A percentile compares a stretch with the other conserved stretches of the same genome.
Conservation (phyloP, 129 eudicot species). For the Erigeron canadensis region DNA sequence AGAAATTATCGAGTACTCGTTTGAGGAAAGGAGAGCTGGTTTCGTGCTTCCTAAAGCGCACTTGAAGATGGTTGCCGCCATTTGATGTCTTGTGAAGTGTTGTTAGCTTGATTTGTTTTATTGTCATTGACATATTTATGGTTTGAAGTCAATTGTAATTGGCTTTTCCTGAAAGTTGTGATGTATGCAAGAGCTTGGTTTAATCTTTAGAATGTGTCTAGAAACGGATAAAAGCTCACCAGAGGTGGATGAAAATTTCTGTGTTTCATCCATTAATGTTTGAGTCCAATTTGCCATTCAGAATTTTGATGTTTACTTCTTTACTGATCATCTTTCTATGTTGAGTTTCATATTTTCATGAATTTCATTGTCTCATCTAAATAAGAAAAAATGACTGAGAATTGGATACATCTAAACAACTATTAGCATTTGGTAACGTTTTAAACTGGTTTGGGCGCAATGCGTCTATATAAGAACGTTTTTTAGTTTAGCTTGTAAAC, state of each 20-base stretch:
- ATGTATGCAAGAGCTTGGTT: slow-evolving; percentile 5
- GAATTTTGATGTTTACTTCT: neutral
- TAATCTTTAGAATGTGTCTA: slow-evolving; percentile 39
- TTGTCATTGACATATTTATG: slow-evolving; percentile 2
- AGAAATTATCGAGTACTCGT: slow-evolving; percentile 87
- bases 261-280: neutral
- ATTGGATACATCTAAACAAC: too few species aligned
- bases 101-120: slow-evolving; percentile 9
- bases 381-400: too few species aligned
- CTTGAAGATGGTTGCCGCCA: slow-evolving; percentile 41
- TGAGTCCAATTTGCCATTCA: neutral
- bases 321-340: neutral
- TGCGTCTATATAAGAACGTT: too few species aligned
- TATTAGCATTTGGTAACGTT: too few species aligned
- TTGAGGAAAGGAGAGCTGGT: slow-evolving; percentile 87
- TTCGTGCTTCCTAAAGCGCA: slow-evolving; percentile 54
- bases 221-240: neutral
- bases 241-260: neutral
- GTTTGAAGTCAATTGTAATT: slow-evolving; percentile 51
- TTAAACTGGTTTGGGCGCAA: too few species aligned
- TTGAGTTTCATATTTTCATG: neutral
- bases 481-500: too few species aligned
- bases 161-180: slow-evolving; percentile 32
- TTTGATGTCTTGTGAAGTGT: slow-evolving; percentile 28
- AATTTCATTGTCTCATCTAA: neutral